A percentile compares a stretch with the other conserved stretches of the same genome.
Evolutionary conservation across 2,329 filamentous ascomycete genomes (phyloP).

Genomic region (Mollisia scopiformis): DNA sequence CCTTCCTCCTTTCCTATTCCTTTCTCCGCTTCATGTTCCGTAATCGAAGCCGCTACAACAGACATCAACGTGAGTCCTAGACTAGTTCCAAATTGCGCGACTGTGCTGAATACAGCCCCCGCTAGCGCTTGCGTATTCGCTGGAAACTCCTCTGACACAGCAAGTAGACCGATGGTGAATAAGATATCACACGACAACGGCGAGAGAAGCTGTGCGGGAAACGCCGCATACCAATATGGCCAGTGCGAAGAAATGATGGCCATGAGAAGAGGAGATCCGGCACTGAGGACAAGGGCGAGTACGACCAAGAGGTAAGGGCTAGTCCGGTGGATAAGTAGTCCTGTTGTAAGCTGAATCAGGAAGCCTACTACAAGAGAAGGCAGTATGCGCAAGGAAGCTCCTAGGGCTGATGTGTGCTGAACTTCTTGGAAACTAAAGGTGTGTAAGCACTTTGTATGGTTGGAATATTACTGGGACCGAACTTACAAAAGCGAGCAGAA

Average conservation of each 20-base stretch:
- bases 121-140: conserved; percentile 58
- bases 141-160: conserved; percentile 57
- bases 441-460: conserved; percentile 8
- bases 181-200: conserved; percentile 50
- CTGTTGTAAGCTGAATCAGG: conserved; percentile 46
- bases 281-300: conserved; percentile 44
- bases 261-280: conserved; percentile 47
- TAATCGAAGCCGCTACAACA: conserved; percentile 49
- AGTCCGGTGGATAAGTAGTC: conserved; percentile 48
- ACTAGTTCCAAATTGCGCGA: conserved; percentile 56
- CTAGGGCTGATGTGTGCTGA: conserved; percentile 47
- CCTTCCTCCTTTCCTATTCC: conserved; percentile 34
- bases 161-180: conserved; percentile 57
- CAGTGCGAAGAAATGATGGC: conserved; percentile 50
- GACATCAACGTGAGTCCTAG: conserved; percentile 54
- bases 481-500: conserved; percentile 52
- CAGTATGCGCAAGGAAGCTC: conserved; percentile 49
- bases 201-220: conserved; percentile 43
- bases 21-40: conserved; percentile 39
- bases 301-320: conserved; percentile 31
- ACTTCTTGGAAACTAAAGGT: conserved; percentile 52
- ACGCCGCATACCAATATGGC: conserved; percentile 54
- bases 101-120: conserved; percentile 63
- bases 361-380: conserved; percentile 49
- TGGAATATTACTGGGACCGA: neutral